phyloP scores from a whole-genome alignment of 2,329 filamentous ascomycete genomes.

The Diaporthe longicolla region DNA sequence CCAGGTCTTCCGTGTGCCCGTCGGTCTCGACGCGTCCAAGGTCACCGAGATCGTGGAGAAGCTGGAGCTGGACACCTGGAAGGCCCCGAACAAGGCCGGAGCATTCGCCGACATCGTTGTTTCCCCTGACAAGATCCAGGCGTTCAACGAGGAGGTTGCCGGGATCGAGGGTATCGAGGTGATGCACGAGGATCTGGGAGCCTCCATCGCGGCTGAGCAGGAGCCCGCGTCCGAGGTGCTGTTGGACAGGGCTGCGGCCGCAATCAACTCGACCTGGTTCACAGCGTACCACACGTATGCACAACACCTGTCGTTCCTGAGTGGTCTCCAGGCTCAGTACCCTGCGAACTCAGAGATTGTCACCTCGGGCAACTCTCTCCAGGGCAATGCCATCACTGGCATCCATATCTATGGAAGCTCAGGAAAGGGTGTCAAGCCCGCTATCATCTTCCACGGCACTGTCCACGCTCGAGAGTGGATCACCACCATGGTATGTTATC shows the following conservation, averaged over 20 bases:
- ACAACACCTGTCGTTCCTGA: constrained; percentile 64
- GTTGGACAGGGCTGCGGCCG: constrained; percentile 43
- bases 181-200: constrained; percentile 58
- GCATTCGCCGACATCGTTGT: constrained; percentile 59
- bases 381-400: constrained; percentile 72
- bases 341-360: constrained; percentile 64
- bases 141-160: constrained; percentile 51
- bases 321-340: constrained; percentile 59
- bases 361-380: constrained; percentile 60
- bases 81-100: constrained; percentile 52
- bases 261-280: constrained; percentile 60
- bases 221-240: constrained; percentile 42
- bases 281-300: constrained; percentile 66
- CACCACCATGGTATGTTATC: constrained; percentile 61
- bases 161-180: constrained; percentile 50
- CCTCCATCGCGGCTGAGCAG: constrained; percentile 54
- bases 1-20: constrained; percentile 60
- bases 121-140: constrained; percentile 51
- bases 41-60: constrained; percentile 53
- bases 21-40: constrained; percentile 51
- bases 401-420: constrained; percentile 67
- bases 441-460: constrained; percentile 69
- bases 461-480: constrained; percentile 75
- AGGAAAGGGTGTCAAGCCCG: constrained; percentile 62
- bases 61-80: constrained; percentile 56